Percentiles rank a stretch among this genome's conserved stretches.
Conservation (phyloP, 495 filamentous ascomycete species). For the Trichocladium uniseriatum region DNA sequence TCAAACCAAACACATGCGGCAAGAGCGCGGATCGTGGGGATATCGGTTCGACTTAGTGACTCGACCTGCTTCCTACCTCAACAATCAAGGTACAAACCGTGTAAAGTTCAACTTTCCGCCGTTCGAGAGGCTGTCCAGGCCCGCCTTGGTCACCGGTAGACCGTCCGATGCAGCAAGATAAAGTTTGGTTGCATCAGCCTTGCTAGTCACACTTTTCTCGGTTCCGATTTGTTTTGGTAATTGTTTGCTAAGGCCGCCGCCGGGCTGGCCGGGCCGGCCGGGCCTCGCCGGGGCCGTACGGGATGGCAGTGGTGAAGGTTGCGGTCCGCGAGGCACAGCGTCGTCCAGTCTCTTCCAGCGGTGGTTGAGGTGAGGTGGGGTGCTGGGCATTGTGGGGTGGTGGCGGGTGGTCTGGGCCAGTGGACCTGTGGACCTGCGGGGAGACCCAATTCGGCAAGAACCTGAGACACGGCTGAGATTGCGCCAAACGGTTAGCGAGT, state of each 20-base stretch:
- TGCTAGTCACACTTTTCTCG: constrained; percentile 1
- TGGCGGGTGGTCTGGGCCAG: constrained; percentile 6
- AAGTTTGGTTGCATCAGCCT: constrained; percentile 9
- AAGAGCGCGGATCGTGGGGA: background rate
- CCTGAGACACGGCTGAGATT: constrained; percentile 33
- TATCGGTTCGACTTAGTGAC: no score
- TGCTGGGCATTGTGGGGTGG: constrained; percentile 11
- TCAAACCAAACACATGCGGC: constrained; percentile 14
- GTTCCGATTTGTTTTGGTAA: constrained; percentile 12
- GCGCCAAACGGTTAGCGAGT: constrained; percentile 32
- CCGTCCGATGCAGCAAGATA: constrained; percentile 3
- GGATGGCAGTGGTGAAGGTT: background rate
- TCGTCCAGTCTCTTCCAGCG: background rate
- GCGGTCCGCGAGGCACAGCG: constrained; percentile 3
- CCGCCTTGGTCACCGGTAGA: no score
- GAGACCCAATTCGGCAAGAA: constrained; percentile 23
- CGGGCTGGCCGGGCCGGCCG: background rate
- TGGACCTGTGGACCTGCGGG: no score
- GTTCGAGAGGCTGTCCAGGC: background rate
- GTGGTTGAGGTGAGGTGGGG: no score
- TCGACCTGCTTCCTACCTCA: no score
- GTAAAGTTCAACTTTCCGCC: background rate
- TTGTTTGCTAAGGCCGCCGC: constrained; percentile 9
- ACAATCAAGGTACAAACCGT: no score
- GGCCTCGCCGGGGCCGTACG: background rate